Percentiles rank a stretch among this genome's conserved stretches.
Evolutionary conservation across 805 yeast genomes (phyloP).

Genomic region (Yarrowia phangngaensis): DNA sequence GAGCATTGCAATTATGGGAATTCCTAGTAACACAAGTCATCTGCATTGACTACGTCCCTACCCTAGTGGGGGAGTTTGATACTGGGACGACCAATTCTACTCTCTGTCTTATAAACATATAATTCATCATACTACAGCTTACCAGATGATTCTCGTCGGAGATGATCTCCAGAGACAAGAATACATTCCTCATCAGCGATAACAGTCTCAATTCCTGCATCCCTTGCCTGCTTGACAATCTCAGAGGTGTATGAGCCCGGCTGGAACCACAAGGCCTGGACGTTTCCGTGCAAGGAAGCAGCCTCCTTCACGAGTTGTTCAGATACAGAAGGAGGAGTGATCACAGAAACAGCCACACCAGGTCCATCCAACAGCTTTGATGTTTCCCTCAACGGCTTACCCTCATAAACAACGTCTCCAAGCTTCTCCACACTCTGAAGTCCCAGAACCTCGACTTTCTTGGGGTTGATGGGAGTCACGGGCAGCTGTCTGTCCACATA

Average conservation of each 20-base stretch:
- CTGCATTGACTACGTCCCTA: too few species aligned
- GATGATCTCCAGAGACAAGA: slow-evolving; percentile 58
- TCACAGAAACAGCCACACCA: slow-evolving; percentile 56
- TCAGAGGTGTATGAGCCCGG: slow-evolving; percentile 68
- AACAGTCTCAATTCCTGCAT: slow-evolving; percentile 33
- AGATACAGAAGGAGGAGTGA: slow-evolving; percentile 70
- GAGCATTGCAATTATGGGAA: too few species aligned
- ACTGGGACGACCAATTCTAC: too few species aligned
- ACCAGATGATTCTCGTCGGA: background rate
- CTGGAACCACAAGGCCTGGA: slow-evolving; percentile 74
- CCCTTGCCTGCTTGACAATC: slow-evolving; percentile 41
- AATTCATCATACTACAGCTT: too few species aligned
- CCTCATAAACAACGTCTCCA: slow-evolving; percentile 28
- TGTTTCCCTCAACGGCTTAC: slow-evolving; percentile 28
- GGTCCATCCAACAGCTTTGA: slow-evolving; percentile 35
- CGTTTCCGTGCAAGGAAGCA: slow-evolving; percentile 34
- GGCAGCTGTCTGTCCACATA: slow-evolving; percentile 54
- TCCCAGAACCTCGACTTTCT: slow-evolving; percentile 47
- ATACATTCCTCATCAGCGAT: slow-evolving; percentile 56
- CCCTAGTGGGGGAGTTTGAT: too few species aligned
- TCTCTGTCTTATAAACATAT: too few species aligned
- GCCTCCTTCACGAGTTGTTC: slow-evolving; percentile 45
- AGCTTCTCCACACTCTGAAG: slow-evolving; percentile 39
- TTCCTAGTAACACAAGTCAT: too few species aligned
- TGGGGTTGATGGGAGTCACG: slow-evolving; percentile 65